Evolutionary conservation across 805 yeast species (phyloP).

Genomic region (Pichia eremophila): DNA sequence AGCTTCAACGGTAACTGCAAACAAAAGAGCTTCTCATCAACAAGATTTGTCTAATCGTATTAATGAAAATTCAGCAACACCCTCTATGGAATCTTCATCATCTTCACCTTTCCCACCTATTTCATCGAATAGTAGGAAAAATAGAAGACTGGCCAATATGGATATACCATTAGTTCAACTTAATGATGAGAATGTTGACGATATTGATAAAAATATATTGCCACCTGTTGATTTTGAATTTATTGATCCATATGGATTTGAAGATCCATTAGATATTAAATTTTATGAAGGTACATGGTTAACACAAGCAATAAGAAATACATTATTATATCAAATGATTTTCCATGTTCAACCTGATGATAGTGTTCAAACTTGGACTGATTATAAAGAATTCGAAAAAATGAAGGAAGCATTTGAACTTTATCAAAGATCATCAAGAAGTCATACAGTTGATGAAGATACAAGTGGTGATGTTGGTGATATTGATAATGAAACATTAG

Average conservation of each 20-base stretch:
- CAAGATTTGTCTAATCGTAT: too few species aligned
- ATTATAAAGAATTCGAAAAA: constrained; percentile 64
- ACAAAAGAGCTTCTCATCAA: too few species aligned
- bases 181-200: constrained; percentile 33
- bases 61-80: constrained; percentile 8
- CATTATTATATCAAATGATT: constrained; percentile 69
- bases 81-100: background rate
- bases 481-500: background rate
- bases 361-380: constrained; percentile 81
- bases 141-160: constrained; percentile 2
- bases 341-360: constrained; percentile 96
- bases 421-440: constrained; percentile 13
- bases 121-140: background rate
- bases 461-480: constrained; percentile 8
- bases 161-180: constrained; percentile 28
- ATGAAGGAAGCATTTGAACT: constrained; percentile 46
- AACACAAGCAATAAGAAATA: constrained; percentile 74
- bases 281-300: constrained; percentile 85
- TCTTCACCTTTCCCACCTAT: background rate
- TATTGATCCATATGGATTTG: constrained; percentile 81
- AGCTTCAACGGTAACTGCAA: too few species aligned
- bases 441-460: background rate
- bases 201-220: constrained; percentile 26
- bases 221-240: constrained; percentile 32
- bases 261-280: constrained; percentile 75